Base-by-base conservation (phyloP, 371 early-diverging fungal genomes). In the Fennellomyces sp. region DNA sequence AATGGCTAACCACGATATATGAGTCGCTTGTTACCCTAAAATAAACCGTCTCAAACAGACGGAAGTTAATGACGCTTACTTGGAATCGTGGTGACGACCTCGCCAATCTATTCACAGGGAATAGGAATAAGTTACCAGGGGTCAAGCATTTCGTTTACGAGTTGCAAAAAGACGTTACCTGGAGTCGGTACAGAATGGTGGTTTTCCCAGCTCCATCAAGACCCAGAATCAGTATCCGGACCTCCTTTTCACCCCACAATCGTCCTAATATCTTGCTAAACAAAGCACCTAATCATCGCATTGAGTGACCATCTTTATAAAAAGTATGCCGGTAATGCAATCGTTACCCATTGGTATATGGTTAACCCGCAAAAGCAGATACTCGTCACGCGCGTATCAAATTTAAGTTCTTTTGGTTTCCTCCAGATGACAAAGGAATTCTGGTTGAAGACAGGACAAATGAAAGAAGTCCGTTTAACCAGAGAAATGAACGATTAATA, bases 1-100 rank as follows among this genome's bases (percentile, higher is more conserved):
- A 86, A 79, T 65, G 30, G 73, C 68, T 70, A 68, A 33, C 49
- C 47, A 41, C 29, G 21, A n/a, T n/a, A n/a, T n/a, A n/a, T n/a
- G n/a, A n/a, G n/a, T n/a, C n/a, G n/a, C n/a, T n/a, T n/a, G n/a
- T n/a, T n/a, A n/a, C n/a, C n/a, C n/a, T n/a, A n/a, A n/a, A n/a
- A n/a, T n/a, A n/a, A n/a, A n/a, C n/a, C n/a, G n/a, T n/a, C n/a
- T n/a, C n/a, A n/a, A n/a, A n/a, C n/a, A n/a, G n/a, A n/a, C n/a
- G n/a, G 0, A 39, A 21, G 7, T 45, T 21, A 2, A 0, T 5
- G 25, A 83, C 87, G 90, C 76, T 93, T 95, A 76, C 99, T 99
- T 36, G 99, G 99, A 70, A 99, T 97, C 55, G 99, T 99, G 39
- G 97, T 96, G 56, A 98, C 97, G 61, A 95, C 93, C 83, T 97